A percentile compares a stretch with the other conserved stretches of the same genome.
These are phyloP conservation scores for Nepenthes gracilis DNA, from an alignment of 148 eudicot species.

Conservation along the genomic window DNA sequence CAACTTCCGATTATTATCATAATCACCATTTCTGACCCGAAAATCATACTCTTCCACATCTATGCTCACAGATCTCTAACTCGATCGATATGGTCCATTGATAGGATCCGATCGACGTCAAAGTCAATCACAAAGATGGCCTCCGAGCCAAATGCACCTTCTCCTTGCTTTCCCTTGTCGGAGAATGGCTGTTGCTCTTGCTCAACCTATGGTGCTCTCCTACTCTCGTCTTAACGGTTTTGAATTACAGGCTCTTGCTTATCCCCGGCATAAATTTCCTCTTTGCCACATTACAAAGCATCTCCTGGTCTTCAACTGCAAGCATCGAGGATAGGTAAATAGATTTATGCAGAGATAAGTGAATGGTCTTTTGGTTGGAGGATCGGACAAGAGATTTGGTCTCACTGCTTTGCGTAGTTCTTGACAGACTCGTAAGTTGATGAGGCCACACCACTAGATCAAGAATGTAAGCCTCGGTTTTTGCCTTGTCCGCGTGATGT, in stretches of 20 bases:
- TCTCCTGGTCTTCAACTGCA: slow-evolving; percentile 10
- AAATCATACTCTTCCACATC: neutral
- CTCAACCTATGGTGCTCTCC: slow-evolving; percentile 1
- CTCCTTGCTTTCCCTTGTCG: slow-evolving; percentile 2
- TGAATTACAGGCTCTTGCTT: slow-evolving; percentile 12
- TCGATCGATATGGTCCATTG: slow-evolving; percentile 4
- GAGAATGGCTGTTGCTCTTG: slow-evolving; percentile 9
- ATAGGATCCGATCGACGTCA: neutral
- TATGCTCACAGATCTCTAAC: slow-evolving; percentile 4
- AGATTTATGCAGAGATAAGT: neutral
- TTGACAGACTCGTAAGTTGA: slow-evolving; percentile 22
- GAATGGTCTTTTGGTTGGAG: slow-evolving; percentile 4
- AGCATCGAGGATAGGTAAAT: slow-evolving; percentile 5
- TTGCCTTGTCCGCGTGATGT: slow-evolving; percentile 59
- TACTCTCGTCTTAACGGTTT: slow-evolving; percentile 1
- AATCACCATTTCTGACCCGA: neutral
- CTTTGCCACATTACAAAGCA: slow-evolving; percentile 9
- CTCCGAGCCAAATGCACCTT: slow-evolving; percentile 1
- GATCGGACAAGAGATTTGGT: neutral
- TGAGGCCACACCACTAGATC: slow-evolving; percentile 55
- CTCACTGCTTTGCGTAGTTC: slow-evolving; percentile 6
- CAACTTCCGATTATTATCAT: too few relatives aligned
- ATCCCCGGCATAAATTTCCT: slow-evolving; percentile 7
- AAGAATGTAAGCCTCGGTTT: slow-evolving; percentile 46
- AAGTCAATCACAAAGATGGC: slow-evolving; percentile 3